Base-by-base conservation (phyloP, 441 rosid species). In the Kokia cookei region DNA sequence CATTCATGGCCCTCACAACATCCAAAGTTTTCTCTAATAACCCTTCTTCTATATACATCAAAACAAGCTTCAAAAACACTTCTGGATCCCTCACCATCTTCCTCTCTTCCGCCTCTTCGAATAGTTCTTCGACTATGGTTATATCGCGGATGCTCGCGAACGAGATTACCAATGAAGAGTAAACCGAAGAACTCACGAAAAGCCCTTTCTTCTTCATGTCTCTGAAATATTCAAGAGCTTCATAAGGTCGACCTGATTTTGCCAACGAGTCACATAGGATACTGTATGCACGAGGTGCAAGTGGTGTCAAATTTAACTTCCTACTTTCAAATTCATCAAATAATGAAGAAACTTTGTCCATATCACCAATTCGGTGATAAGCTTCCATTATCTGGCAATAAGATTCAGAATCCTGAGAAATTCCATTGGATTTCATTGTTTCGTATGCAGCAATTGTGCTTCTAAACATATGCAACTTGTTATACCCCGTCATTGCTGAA, bases 381-480 rank as follows among this genome's bases (percentile, higher is more conserved):
- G 97, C 96, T 84, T 88, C 92, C 90, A 92, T 89, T 24, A 87
- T 69, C 79, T 79, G 84, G 76, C 81, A 85, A 81, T 89, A 94
- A 74, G 91, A 86, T 17, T 82, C 82, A 1, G 89, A 80, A 76
- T 88, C 84, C 74, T 81, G 72, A 62, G 69, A 82, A 78, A 88
- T 75, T 42, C 77, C 84, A 2, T 73, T 77, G 6, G 75, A 81
- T 80, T 81, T 85, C 85, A 92, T 75, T 73, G 75, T 87, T 69
- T 86, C 85, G 43, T 82, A 85, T 40, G 86, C 84, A n/a, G 67
- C 58, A 72, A 88, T 71, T 27, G 96, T 85, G 79, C 89, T 84
- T 55, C 90, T 79, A 75, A 80, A 94, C 98, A 94, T 92, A 65
- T 94, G 97, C 50, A 92, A 82, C 76, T 89, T 88, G 80, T 94